Evolutionary conservation across 139 green algal species (phyloP).

Genomic region (Yamagishiella unicocca): DNA sequence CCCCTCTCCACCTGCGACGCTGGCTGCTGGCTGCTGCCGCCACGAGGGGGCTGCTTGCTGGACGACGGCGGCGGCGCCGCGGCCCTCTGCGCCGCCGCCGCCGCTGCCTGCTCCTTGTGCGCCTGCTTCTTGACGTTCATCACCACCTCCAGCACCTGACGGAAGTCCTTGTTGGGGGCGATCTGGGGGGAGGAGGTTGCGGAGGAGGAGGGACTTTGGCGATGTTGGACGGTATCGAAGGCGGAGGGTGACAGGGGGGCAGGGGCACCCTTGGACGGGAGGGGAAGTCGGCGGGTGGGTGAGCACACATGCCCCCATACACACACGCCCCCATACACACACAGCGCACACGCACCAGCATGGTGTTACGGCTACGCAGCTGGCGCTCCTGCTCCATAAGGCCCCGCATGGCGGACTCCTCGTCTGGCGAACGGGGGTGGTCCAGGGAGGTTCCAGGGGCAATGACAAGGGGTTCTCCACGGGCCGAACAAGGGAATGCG

Average conservation of each 20-base stretch:
- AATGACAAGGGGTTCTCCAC: too few relatives aligned
- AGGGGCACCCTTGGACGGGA: too few relatives aligned
- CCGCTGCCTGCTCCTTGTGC: not conserved
- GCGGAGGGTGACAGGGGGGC: too few relatives aligned
- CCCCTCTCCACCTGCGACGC: not conserved
- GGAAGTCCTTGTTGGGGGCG: constrained; percentile 56
- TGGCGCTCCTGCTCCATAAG: constrained; percentile 60
- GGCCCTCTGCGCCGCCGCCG: constrained; percentile 6
- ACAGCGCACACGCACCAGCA: constrained; percentile 56
- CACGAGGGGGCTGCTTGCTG: not conserved
- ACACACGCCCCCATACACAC: not conserved
- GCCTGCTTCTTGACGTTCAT: not conserved
- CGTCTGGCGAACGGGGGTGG: too few relatives aligned
- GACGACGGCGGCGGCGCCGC: not conserved
- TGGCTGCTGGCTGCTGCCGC: not conserved
- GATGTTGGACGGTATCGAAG: not conserved
- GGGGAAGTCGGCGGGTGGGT: too few relatives aligned
- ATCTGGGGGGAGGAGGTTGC: not conserved
- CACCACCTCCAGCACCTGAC: constrained; percentile 45
- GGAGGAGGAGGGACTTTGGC: not conserved
- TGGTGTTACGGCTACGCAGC: constrained; percentile 68
- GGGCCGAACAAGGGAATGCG: too few relatives aligned
- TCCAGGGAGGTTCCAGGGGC: too few relatives aligned
- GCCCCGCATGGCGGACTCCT: constrained; percentile 42
- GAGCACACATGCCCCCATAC: not conserved